Base-by-base conservation (phyloP, 2,329 filamentous ascomycete species). In the Alternaria novae-zelandiae region DNA sequence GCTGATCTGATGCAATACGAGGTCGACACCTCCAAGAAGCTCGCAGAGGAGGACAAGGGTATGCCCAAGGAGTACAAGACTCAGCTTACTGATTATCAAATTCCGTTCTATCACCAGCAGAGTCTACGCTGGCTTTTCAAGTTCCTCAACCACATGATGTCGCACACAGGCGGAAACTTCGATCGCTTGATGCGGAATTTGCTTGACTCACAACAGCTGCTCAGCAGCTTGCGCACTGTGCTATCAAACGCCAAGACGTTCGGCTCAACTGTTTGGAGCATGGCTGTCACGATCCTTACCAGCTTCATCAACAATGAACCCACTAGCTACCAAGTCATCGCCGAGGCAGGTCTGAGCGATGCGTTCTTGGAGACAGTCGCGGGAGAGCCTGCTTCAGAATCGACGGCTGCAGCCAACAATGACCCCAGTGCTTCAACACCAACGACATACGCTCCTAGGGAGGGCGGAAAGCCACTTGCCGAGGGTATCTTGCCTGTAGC, bases 251-350 rank as follows among this genome's bases (percentile, higher is more conserved):
- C 92, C 41, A 85, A 85, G 56, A 85, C 90, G 41, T 99, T 94
- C 77, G 96, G 96, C 12, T 96, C 95, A 3, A 91, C 96, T 63
- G 93, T 98, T 6, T 99, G 96, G 96, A 97, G 94, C 53, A 94
- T 94, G 77, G 91, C 94, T 7, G 93, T 97, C 65, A 94, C 91
- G 58, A 95, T 97, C 60, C 84, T 99, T 54, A 96, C 93, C 75
- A 95, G 93, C 72, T 99, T 99, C 80, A 97, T 99, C 73, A 96
- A 99, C 81, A 97, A 98, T 76, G 96, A 99, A 74, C 96, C 96
- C 0, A 99, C 96, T 1, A 99, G 96, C 79, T 99, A 97, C 78
- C 91, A 93, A 26, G 93, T 97, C 23, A 96, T 99, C 68, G 93
- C 93, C 13, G 96, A 99, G 81, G 95, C 96, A 54, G 94, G 94